phyloP scores from a whole-genome alignment of 805 yeast genomes.

The Vanderwaltozyma polyspora region DNA sequence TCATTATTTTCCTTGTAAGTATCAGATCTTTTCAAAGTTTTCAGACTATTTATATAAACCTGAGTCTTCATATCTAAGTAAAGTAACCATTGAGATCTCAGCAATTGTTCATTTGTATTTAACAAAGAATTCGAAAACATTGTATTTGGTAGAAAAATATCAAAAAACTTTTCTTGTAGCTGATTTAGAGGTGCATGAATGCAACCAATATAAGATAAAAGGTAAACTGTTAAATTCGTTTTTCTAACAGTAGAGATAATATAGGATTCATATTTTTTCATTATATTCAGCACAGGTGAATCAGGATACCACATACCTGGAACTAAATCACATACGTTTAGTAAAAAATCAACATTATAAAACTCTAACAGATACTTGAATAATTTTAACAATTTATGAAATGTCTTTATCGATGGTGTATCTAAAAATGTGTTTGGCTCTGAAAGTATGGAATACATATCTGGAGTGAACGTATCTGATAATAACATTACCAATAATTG shows the following conservation, averaged over 20 bases:
- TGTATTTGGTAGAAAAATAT: slow-evolving; percentile 69
- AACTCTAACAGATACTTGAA: background rate
- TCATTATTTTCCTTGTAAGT: slow-evolving; percentile 1
- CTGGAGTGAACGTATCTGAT: background rate
- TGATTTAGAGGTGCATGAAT: too few relatives aligned
- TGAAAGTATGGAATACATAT: background rate
- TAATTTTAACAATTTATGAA: background rate
- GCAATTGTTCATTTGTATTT: slow-evolving; percentile 37
- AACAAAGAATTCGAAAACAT: slow-evolving; percentile 13
- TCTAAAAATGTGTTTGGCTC: background rate
- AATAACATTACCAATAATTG: background rate
- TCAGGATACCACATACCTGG: slow-evolving; percentile 66
- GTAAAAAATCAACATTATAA: slow-evolving; percentile 5
- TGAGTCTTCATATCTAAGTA: slow-evolving; percentile 87
- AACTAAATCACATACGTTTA: slow-evolving; percentile 57
- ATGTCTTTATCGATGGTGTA: background rate
- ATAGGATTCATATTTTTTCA: slow-evolving; percentile 45
- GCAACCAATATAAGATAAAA: slow-evolving; percentile 76
- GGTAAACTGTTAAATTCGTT: slow-evolving; percentile 77
- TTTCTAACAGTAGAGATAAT: slow-evolving; percentile 50
- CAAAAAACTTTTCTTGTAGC: slow-evolving; percentile 73
- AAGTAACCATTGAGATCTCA: slow-evolving; percentile 70
- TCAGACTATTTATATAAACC: slow-evolving; percentile 51
- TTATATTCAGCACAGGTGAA: slow-evolving; percentile 42
- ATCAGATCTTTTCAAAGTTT: slow-evolving; percentile 29